Evolutionary conservation across 441 rosid genomes (phyloP).

Genomic region (Adansonia grandidieri): DNA sequence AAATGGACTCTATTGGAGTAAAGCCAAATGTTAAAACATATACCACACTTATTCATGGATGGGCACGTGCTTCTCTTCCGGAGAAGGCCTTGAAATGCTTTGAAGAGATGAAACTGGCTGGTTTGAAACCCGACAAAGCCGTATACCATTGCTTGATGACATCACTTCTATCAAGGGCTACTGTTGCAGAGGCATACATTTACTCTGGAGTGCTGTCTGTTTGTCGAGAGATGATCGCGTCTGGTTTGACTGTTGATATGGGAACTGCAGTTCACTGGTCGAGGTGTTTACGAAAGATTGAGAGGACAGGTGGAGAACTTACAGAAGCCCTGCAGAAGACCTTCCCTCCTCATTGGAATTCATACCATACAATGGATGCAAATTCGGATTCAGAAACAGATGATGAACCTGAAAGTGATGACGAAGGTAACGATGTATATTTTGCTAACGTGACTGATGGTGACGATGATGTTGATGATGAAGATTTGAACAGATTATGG

Average conservation of each 20-base stretch:
- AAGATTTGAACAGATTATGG: slow-evolving; percentile 43
- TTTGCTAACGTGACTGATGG: slow-evolving; percentile 29
- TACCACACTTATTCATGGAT: slow-evolving; percentile 88
- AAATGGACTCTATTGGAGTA: slow-evolving; percentile 71
- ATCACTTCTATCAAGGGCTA: slow-evolving; percentile 78
- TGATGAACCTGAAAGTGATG: slow-evolving; percentile 37
- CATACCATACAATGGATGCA: slow-evolving; percentile 40
- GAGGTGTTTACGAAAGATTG: slow-evolving; percentile 73
- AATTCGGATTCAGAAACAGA: slow-evolving; percentile 46
- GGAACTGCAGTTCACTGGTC: slow-evolving; percentile 97
- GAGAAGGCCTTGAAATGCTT: slow-evolving; percentile 86
- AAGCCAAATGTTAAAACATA: slow-evolving; percentile 87
- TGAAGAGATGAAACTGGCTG: slow-evolving; percentile 76
- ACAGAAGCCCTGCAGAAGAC: slow-evolving; percentile 92
- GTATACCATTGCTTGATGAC: slow-evolving; percentile 94
- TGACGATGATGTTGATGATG: slow-evolving; percentile 29
- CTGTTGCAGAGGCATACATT: slow-evolving; percentile 74
- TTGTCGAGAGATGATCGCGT: slow-evolving; percentile 76
- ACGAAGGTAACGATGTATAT: slow-evolving; percentile 35
- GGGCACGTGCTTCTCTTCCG: slow-evolving; percentile 94
- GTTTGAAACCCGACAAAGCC: slow-evolving; percentile 82
- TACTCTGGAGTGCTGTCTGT: slow-evolving; percentile 62
- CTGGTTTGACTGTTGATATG: slow-evolving; percentile 84
- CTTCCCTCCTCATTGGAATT: slow-evolving; percentile 93
- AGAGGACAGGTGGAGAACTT: slow-evolving; percentile 85